Conservation (phyloP, 257 asterid genomes). For the Capsicum chinense region DNA sequence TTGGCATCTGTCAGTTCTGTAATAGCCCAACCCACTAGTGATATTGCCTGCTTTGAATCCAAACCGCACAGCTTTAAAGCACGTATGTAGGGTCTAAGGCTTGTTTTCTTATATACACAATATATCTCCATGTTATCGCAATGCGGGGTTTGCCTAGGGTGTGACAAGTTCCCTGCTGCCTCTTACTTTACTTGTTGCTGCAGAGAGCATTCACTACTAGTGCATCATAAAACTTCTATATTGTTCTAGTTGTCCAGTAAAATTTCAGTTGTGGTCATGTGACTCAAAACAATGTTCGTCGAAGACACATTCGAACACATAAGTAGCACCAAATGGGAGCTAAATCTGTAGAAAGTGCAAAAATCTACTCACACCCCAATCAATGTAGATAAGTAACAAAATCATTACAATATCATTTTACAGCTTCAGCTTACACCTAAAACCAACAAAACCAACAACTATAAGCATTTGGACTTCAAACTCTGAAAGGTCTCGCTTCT, state of each 20-base stretch:
- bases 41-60: not conserved
- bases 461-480: not conserved
- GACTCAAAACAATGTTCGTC: not conserved
- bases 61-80: not conserved
- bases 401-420: not conserved
- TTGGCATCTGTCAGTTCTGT: not conserved
- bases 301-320: not conserved
- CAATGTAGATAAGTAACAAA: not conserved
- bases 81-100: not conserved
- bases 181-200: not conserved
- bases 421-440: not conserved
- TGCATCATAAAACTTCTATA: not conserved
- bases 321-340: not conserved
- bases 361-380: not conserved
- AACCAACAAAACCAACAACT: not conserved
- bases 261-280: conserved; percentile 5
- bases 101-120: not conserved
- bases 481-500: not conserved
- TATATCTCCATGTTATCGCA: not conserved
- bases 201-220: not conserved
- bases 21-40: not conserved
- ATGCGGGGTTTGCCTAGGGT: not conserved
- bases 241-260: not conserved
- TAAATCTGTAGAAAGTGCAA: not conserved
- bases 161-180: not conserved